phyloP scores from a whole-genome alignment of 345 rosid genomes.

The Arabidopsis thaliana region DNA sequence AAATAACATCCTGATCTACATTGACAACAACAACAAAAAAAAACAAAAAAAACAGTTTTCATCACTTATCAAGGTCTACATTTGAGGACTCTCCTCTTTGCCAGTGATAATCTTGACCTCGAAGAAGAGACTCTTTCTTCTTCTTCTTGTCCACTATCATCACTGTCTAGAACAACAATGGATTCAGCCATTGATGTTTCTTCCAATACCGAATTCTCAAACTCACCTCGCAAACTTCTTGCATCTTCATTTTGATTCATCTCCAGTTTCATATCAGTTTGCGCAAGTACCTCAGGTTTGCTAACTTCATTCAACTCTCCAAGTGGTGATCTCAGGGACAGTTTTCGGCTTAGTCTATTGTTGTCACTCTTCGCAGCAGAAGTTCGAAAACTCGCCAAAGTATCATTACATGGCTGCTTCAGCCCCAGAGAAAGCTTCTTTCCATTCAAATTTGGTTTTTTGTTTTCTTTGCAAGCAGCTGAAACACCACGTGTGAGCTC shows the following conservation, averaged over 20 bases:
- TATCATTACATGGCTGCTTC: constrained; percentile 47
- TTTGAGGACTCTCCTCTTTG: constrained; percentile 44
- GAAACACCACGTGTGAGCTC: constrained; percentile 30
- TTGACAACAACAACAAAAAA: too few relatives aligned
- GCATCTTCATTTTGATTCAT: constrained; percentile 21
- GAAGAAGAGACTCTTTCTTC: constrained; percentile 13
- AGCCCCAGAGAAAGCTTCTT: constrained; percentile 58
- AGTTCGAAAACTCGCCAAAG: constrained; percentile 24
- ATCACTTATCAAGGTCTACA: too few relatives aligned
- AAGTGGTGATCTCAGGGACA: constrained; percentile 47
- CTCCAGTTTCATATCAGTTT: constrained; percentile 18
- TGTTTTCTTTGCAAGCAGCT: constrained; percentile 11
- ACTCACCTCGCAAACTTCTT: constrained; percentile 28
- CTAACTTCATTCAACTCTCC: constrained; percentile 28
- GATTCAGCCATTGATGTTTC: not conserved
- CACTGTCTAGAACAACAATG: constrained; percentile 22
- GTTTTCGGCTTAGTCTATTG: constrained; percentile 33
- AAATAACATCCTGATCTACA: too few relatives aligned
- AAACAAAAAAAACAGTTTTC: not conserved
- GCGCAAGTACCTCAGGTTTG: constrained; percentile 23
- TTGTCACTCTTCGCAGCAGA: constrained; percentile 30
- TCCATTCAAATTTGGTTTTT: constrained; percentile 35
- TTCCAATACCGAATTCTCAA: constrained; percentile 20
- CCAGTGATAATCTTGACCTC: constrained; percentile 48
- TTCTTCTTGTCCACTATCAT: constrained; percentile 70